A percentile compares a stretch with the other conserved stretches of the same genome.
Conservation (phyloP, 371 early-diverging fungal species). For the Mucor mucedo region DNA sequence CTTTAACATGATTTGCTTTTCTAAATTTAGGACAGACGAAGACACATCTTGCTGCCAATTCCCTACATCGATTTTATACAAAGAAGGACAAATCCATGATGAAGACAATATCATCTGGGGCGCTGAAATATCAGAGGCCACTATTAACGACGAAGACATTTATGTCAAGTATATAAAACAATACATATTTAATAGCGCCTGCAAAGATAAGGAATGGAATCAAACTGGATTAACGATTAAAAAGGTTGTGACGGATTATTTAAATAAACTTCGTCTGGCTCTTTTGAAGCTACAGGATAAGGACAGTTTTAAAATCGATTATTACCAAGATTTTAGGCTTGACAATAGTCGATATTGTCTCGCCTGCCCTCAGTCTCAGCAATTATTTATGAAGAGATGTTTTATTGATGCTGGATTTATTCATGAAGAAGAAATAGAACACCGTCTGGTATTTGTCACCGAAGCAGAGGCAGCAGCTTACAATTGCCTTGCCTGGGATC, state of each 20-base stretch:
- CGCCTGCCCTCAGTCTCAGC: not conserved
- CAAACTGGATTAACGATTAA: not conserved
- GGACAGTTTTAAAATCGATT: not conserved
- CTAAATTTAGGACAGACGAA: not conserved
- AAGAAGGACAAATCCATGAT: not conserved
- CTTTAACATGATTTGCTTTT: not conserved
- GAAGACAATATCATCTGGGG: not conserved
- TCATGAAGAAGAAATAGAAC: not conserved
- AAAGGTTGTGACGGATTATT: not conserved
- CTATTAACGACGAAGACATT: not conserved
- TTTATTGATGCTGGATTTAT: conserved; percentile 2
- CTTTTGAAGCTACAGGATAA: not conserved
- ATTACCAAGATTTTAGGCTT: not conserved
- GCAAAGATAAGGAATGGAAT: not conserved
- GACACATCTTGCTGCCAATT: not conserved
- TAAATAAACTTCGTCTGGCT: not conserved
- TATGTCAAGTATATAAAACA: not conserved
- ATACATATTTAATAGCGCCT: not conserved
- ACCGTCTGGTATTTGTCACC: not conserved
- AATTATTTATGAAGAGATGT: not conserved
- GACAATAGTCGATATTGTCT: not conserved
- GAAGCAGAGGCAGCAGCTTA: not conserved
- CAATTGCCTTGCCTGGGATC: not conserved
- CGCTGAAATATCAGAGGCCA: not conserved
- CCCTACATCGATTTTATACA: not conserved